Evolutionary conservation across 1,139 yeast genomes (phyloP), one percentile per base, ranked within the genome.

Genomic region (Magnusiomyces suaveolens): DNA sequence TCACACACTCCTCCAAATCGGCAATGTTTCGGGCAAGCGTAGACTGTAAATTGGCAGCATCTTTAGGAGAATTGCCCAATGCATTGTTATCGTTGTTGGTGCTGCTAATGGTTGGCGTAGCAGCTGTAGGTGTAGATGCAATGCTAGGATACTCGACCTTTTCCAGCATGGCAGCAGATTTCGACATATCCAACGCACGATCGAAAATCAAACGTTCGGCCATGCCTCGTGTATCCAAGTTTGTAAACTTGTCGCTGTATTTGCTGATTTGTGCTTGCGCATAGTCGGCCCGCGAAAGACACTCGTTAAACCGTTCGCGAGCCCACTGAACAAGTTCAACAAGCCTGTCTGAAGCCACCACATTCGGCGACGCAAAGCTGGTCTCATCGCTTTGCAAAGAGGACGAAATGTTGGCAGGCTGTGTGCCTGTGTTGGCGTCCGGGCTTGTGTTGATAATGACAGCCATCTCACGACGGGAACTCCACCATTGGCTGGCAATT

Each of bases 311-410:
- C 59, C 83, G 80, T 56, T 85, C 90, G 58, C 97, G 78, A 10
- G 87, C 82, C 96, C 97, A 89, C 69, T 92, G 97, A 6, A 92
- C 96, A 53, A 87, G 74, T 54, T 85, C 84, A 65, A 87, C 87
- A 62, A 92, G 75, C 56, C 81, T 78, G 2, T 71, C 64, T 1
- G 77, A 69, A 6, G 75, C 72, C 3, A 68, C 64, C 12, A 65
- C 62, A 51, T 69, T 69, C n/a, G n/a, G n/a, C n/a, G n/a, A n/a
- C n/a, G n/a, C n/a, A n/a, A n/a, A n/a, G n/a, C n/a, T n/a, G n/a
- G n/a, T n/a, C n/a, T n/a, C n/a, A n/a, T n/a, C n/a, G n/a, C n/a
- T n/a, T n/a, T n/a, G n/a, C n/a, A n/a, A n/a, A n/a, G n/a, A n/a
- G n/a, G n/a, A n/a, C n/a, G n/a, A n/a, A n/a, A n/a, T n/a, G n/a